Percentiles rank a stretch among this genome's conserved stretches.
Evolutionary conservation across 1,139 yeast species (phyloP).

Genomic region (Suhomyces maxii): DNA sequence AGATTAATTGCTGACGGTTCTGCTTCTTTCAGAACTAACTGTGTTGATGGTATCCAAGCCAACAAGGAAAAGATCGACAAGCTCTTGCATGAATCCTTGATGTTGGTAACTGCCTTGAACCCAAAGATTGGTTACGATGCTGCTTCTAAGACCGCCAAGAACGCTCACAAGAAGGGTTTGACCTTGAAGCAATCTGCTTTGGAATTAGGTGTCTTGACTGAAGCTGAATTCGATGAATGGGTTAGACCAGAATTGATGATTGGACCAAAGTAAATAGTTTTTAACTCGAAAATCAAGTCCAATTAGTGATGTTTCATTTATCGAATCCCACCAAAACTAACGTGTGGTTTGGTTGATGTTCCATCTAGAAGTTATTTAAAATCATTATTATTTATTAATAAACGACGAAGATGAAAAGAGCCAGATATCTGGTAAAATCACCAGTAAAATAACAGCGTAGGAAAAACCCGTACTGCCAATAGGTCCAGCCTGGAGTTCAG

Average conservation of each 20-base stretch:
- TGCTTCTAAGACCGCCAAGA: conserved; percentile 24
- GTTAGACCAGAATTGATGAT: conserved; percentile 24
- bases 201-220: conserved; percentile 20
- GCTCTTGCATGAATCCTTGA: conserved; percentile 22
- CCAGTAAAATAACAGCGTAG: no score
- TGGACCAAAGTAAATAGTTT: conserved; percentile 17
- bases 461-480: no score
- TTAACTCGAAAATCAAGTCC: no score
- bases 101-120: conserved; percentile 24
- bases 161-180: conserved; percentile 24
- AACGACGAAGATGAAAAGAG: not conserved
- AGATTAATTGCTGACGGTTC: conserved; percentile 22
- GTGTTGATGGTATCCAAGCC: conserved; percentile 22
- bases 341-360: not conserved
- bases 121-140: conserved; percentile 25
- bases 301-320: not conserved
- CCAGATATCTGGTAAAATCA: no score
- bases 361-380: no score
- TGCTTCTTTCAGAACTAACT: conserved; percentile 20
- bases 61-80: conserved; percentile 21
- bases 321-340: not conserved
- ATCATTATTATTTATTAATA: not conserved
- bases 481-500: no score
- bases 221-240: conserved; percentile 21
- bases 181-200: conserved; percentile 23